Percentiles rank a stretch among this genome's conserved stretches.
These are phyloP conservation scores for Apiospora phragmitis DNA, from an alignment of 2,329 filamentous ascomycete species.

Conservation along the genomic window DNA sequence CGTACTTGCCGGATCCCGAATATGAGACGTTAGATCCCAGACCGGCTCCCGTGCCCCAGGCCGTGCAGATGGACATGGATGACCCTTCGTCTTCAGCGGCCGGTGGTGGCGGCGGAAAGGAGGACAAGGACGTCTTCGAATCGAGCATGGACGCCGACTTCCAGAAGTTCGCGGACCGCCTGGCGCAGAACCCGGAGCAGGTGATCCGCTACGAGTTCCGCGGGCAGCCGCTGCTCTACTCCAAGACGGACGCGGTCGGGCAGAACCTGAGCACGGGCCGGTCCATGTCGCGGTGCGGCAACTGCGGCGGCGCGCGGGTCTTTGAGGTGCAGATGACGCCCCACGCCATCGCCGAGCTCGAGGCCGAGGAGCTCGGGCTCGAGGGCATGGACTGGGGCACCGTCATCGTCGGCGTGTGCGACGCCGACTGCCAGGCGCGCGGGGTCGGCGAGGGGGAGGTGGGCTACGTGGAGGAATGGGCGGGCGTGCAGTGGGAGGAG, in stretches of 20 bases:
- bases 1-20: conserved; percentile 84
- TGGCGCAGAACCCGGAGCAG: conserved; percentile 81
- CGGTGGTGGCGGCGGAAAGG: conserved; percentile 41
- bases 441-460: conserved; percentile 61
- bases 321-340: conserved; percentile 95
- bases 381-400: conserved; percentile 99
- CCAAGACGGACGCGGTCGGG: conserved; percentile 73
- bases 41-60: conserved; percentile 50
- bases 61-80: conserved; percentile 49
- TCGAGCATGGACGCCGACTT: conserved; percentile 74
- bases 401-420: conserved; percentile 83
- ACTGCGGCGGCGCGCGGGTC: conserved; percentile 72
- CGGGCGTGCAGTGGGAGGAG: conserved; percentile 98
- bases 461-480: conserved; percentile 92
- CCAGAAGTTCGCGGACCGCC: conserved; percentile 76
- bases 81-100: conserved; percentile 33
- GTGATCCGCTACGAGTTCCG: conserved; percentile 78
- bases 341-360: conserved; percentile 84
- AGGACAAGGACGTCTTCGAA: conserved; percentile 74
- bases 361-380: conserved; percentile 69
- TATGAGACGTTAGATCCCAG: conserved; percentile 79
- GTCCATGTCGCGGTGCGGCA: conserved; percentile 70
- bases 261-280: conserved; percentile 49
- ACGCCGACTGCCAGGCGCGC: conserved; percentile 69
- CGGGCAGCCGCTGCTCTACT: conserved; percentile 77